phyloP scores from a whole-genome alignment of 1,284 basidiomycete species.

The Pseudozyma thailandica region DNA sequence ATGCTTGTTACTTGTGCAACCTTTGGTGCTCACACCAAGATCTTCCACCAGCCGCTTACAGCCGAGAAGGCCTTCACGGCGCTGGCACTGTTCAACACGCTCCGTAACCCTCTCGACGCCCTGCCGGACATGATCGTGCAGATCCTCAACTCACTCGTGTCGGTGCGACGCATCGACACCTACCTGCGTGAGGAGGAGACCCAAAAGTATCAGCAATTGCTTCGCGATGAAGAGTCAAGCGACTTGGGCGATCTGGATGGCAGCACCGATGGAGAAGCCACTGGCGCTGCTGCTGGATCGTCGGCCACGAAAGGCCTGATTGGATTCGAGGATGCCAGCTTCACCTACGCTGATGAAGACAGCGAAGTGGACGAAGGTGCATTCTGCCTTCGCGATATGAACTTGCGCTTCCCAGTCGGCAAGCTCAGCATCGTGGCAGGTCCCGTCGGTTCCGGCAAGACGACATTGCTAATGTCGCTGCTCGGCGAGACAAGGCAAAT shows the following conservation, averaged over 20 bases:
- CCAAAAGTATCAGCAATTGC: conserved; percentile 72
- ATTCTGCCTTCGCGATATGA: conserved; percentile 71
- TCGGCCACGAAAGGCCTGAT: conserved; percentile 53
- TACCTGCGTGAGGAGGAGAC: conserved; percentile 73
- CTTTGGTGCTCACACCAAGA: conserved; percentile 74
- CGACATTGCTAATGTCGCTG: conserved; percentile 72
- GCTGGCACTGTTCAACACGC: conserved; percentile 71
- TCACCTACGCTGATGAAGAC: conserved; percentile 67
- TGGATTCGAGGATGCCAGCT: conserved; percentile 71
- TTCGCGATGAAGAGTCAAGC: conserved; percentile 61
- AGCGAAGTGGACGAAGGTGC: conserved; percentile 43
- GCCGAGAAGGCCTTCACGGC: conserved; percentile 72
- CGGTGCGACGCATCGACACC: conserved; percentile 68
- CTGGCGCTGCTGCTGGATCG: conserved; percentile 1
- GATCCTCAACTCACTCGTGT: conserved; percentile 68
- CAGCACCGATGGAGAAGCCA: conserved; percentile 7
- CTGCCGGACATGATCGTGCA: conserved; percentile 70
- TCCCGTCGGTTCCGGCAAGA: conserved; percentile 72
- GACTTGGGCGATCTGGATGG: conserved; percentile 57
- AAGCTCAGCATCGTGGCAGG: conserved; percentile 76
- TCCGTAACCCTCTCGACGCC: conserved; percentile 60
- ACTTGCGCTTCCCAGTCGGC: conserved; percentile 74
- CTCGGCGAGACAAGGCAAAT: conserved; percentile 73
- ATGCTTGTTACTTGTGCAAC: conserved; percentile 76
- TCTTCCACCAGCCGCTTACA: conserved; percentile 71